phyloP scores from a whole-genome alignment of 2,329 filamentous ascomycete genomes.

The Ophiostoma ulmi region DNA sequence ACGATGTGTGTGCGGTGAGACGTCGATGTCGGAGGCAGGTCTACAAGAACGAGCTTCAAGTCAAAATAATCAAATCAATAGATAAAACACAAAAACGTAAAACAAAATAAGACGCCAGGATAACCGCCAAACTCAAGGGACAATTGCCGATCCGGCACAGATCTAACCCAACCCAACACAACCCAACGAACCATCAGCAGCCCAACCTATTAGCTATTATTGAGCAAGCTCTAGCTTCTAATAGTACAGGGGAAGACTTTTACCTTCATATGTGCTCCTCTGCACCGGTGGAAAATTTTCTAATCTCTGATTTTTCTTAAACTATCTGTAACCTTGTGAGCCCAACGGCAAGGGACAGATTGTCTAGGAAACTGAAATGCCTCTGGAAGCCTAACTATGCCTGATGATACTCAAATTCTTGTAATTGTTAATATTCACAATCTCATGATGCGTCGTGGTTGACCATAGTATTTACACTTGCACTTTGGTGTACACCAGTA shows the following conservation, averaged over 20 bases:
- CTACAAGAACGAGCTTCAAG: too few relatives aligned
- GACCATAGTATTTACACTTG: neutral
- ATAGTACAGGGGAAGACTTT: neutral
- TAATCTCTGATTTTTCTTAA: neutral
- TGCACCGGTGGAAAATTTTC: neutral
- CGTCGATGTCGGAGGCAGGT: neutral
- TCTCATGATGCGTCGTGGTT: neutral
- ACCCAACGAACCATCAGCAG: neutral
- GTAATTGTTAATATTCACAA: too few relatives aligned
- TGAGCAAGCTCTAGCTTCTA: neutral
- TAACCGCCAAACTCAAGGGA: neutral
- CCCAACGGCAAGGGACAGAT: neutral
- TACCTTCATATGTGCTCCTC: neutral
- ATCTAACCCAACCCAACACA: neutral
- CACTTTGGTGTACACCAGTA: neutral
- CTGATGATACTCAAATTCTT: neutral
- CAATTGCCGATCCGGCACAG: neutral
- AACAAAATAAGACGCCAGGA: too few relatives aligned
- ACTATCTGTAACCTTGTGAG: neutral
- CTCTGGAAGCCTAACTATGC: neutral
- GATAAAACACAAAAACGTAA: too few relatives aligned
- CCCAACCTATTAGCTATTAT: slow-evolving; percentile 2
- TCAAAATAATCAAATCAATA: too few relatives aligned
- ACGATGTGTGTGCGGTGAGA: neutral
- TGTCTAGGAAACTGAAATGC: neutral